phyloP scores from a whole-genome alignment of 2,329 filamentous ascomycete species.

The Neonectria hederae region DNA sequence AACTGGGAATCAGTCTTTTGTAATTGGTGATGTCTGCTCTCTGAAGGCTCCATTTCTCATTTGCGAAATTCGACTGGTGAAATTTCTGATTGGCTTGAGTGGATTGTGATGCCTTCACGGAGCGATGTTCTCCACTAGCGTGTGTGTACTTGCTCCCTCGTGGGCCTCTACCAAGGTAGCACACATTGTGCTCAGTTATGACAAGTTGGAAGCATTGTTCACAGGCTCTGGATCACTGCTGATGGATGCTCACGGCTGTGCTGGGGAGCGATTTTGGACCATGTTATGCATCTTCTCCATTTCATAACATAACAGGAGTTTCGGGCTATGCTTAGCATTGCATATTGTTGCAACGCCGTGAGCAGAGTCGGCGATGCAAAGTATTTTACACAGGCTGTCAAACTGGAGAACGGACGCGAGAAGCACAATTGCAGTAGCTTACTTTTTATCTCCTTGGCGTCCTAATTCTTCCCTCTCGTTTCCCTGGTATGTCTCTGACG shows the following conservation, averaged over 20 bases:
- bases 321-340: not conserved
- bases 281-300: not conserved
- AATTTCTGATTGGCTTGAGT: not conserved
- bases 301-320: not conserved
- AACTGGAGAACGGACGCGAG: not conserved
- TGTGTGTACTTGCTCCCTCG: not conserved
- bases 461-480: not conserved
- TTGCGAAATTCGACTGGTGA: not conserved
- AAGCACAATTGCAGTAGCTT: not conserved
- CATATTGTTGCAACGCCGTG: not conserved
- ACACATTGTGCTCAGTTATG: not conserved
- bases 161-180: not conserved
- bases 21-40: not conserved
- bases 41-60: constrained; percentile 5
- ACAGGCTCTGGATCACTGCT: not conserved
- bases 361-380: not conserved
- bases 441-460: not conserved
- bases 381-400: not conserved
- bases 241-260: not conserved
- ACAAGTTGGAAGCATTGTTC: not conserved
- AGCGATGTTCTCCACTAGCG: not conserved
- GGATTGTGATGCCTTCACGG: not conserved
- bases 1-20: not conserved
- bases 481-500: not conserved
- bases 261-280: not conserved